Evolutionary conservation across 495 filamentous ascomycete species (phyloP), one percentile per base, ranked within the genome.

Genomic region (Aspergillus kassunensis): DNA sequence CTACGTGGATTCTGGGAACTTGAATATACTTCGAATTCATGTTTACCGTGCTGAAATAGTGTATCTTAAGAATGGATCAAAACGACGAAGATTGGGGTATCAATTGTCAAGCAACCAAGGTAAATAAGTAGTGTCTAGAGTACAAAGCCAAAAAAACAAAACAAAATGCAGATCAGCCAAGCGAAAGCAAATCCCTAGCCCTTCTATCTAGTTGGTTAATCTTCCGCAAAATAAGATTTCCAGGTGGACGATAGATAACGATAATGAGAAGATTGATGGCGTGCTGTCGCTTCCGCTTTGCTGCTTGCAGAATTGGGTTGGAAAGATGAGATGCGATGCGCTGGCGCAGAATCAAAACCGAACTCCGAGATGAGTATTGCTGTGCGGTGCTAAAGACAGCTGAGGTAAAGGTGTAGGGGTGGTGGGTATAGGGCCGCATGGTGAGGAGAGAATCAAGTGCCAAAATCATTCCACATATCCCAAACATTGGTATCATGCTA

Each of bases 401-500:
- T 40, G 19, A 40, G 37, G 37, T 40, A 23, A 39, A 39, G 35
- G 16, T 18, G 16, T 21, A 40, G 39, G n/a, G 11, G 20, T 25
- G 21, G 15, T 13, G 20, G 34, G 27, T 45, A n/a, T n/a, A n/a
- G n/a, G n/a, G n/a, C n/a, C n/a, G n/a, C n/a, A n/a, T n/a, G 39
- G 21, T 41, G 39, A 29, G 41, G 18, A 44, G 31, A 33, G 19
- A 59, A 46, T 24, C 20, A 48, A 49, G 33, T 15, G 20, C 42
- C 51, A 15, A 37, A 51, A 45, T 64, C 61, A 55, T 64, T 58
- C 58, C 61, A 57, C 61, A 54, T 59, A 60, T 60, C 57, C 54
- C 55, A 60, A 37, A 54, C 49, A 49, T 56, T 64, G 59, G 59
- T 67, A 67, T 65, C 57, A 61, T 65, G 57, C 43, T 49, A 54